Base-by-base conservation (phyloP, 345 rosid genomes). In the Streptanthus diversifolius region DNA sequence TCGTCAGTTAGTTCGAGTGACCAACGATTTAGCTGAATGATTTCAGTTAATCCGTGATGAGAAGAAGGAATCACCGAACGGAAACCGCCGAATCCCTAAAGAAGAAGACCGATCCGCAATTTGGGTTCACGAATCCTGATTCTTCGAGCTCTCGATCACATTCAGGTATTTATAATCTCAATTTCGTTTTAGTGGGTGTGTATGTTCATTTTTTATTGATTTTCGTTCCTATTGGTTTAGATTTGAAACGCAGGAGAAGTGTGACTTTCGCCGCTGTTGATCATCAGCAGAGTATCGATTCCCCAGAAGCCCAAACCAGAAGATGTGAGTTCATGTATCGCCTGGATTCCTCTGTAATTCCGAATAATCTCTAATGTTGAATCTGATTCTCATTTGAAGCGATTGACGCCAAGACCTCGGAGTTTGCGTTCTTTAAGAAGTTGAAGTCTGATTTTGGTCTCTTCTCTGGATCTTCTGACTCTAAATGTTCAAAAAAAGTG, bases 401-500 rank as follows among this genome's bases (percentile, higher is more conserved):
- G 58, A 59, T 68, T 79, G 83, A 77, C 40, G 85, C 98, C 7
- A 89, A 88, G 74, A 89, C 93, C 55, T 85, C 95, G 2, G 92
- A 92, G 81, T 86, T 73, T 63, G 93, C 95, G 14, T 89, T 83
- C 79, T 89, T 89, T 58, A 85, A 85, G 76, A 86, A 88, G 74
- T 62, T 89, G 24, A 88, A 88, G 80, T 84, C 81, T 22, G 57
- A 61, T 40, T 79, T 80, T 10, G 74, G 69, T 57, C 77, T 43
- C 32, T 71, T 41, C 24, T 66, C 70, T 63, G 66, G 49, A 15
- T 60, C 67, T 33, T 45, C 48, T 62, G 69, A 47, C 9, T 63
- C 71, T 15, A 74, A 8, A 57, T 8, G 72, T 11, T 55, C 56
- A n/a, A 53, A 39, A 39, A 57, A 51, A 40, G 79, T 56, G 22